Conservation (phyloP, 768 basidiomycete species). For the Tulasnella sp. region DNA sequence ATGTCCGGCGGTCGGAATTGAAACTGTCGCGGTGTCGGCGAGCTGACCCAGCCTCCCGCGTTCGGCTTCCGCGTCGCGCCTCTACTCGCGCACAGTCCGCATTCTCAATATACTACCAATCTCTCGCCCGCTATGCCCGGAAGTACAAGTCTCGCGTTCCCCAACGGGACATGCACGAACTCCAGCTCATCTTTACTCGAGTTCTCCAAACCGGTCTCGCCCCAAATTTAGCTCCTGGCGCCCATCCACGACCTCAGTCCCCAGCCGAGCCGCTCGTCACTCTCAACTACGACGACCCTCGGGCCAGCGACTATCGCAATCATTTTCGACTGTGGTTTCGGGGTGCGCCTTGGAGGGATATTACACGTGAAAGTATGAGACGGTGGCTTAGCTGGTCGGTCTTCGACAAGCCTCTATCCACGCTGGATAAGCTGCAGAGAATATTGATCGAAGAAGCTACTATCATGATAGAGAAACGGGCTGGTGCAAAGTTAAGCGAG, state of each 20-base stretch:
- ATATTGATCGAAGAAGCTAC: slow-evolving; percentile 48
- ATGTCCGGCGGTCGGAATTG: background rate
- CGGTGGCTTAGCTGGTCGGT: slow-evolving; percentile 80
- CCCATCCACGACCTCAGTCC: slow-evolving; percentile 36
- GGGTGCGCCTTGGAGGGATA: slow-evolving; percentile 58
- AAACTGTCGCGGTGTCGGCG: background rate
- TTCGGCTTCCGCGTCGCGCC: background rate
- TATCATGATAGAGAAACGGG: slow-evolving; percentile 54
- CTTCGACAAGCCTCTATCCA: slow-evolving; percentile 47
- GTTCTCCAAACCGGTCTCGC: slow-evolving; percentile 57
- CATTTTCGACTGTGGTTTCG: slow-evolving; percentile 43
- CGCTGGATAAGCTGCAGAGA: slow-evolving; percentile 36
- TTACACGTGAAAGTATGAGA: slow-evolving; percentile 50
- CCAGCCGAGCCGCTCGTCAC: slow-evolving; percentile 40
- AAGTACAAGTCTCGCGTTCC: slow-evolving; percentile 35
- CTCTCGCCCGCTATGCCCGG: slow-evolving; percentile 36
- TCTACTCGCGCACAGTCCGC: slow-evolving; percentile 35
- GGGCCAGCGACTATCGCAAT: slow-evolving; percentile 42
- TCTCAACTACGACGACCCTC: slow-evolving; percentile 52
- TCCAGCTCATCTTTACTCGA: slow-evolving; percentile 47
- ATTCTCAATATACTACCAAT: slow-evolving; percentile 55
- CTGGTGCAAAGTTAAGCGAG: slow-evolving; percentile 42
- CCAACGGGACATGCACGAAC: slow-evolving; percentile 41
- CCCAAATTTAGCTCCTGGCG: slow-evolving; percentile 22
- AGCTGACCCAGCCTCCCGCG: background rate